Conservation (phyloP, 805 yeast species). For the Sugiyamaella boreocaroliniensis region DNA sequence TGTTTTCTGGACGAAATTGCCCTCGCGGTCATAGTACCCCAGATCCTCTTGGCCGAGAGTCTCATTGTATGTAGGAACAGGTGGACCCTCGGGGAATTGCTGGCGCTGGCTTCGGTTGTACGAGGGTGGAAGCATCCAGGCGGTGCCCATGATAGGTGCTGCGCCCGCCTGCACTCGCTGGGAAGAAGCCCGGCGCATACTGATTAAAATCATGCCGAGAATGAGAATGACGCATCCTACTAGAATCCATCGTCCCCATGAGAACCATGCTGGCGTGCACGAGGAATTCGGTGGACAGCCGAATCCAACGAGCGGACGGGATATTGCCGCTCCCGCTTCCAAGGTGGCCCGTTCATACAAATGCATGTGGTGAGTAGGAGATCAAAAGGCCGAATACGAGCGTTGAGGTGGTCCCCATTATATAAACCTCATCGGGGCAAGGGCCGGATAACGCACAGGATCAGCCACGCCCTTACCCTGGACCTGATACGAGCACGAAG, state of each 20-base stretch:
- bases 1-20: slow-evolving; percentile 29
- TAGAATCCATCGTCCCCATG: slow-evolving; percentile 34
- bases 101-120: slow-evolving; percentile 53
- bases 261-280: slow-evolving; percentile 19
- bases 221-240: slow-evolving; percentile 24
- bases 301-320: not conserved
- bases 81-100: slow-evolving; percentile 29
- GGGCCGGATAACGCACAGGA: not conserved
- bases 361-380: not conserved
- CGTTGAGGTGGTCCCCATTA: not conserved
- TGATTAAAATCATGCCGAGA: slow-evolving; percentile 19
- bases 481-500: too few species aligned
- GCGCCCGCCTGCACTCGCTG: slow-evolving; percentile 32
- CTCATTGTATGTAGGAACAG: slow-evolving; percentile 27
- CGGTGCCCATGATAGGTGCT: slow-evolving; percentile 65
- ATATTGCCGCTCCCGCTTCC: not conserved
- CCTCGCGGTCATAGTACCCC: slow-evolving; percentile 67
- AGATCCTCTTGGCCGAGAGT: slow-evolving; percentile 42
- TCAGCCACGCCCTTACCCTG: too few species aligned
- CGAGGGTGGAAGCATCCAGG: slow-evolving; percentile 84
- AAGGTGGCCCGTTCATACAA: not conserved
- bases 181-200: slow-evolving; percentile 21
- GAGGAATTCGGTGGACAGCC: not conserved
- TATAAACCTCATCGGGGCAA: not conserved
- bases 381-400: not conserved